Base-by-base conservation (phyloP, 2,329 filamentous ascomycete genomes). In the Cladosporium velox region DNA sequence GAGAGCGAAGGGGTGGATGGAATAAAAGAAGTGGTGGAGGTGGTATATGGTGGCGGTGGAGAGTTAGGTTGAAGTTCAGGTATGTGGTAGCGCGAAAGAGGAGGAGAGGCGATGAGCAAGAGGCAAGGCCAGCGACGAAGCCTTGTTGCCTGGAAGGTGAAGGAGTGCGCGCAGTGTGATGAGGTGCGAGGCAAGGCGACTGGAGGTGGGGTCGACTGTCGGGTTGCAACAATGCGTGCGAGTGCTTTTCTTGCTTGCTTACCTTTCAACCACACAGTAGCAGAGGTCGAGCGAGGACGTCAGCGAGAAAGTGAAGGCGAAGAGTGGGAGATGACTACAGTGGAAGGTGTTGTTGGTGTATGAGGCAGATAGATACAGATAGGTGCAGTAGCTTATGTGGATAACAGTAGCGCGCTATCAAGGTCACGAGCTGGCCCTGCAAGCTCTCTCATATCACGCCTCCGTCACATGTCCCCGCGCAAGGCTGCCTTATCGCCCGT, bases 111-210 rank as follows among this genome's bases (percentile, higher is more conserved):
- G 41, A 47, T 24, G 41, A 47, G 41, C 41, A 47, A 47, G 41
- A 55, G 52, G 52, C 51, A 32, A 55, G 51, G 52, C 52, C 51
- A 34, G 14, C 14, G 51, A 32, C 52, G 32, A 30, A 55, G 52
- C 52, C 21, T 47, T 24, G 41, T 3, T 47, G 41, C 41, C 41
- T 47, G 41, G n/a, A 47, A 47, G 41, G 41, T 24, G 41, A 12
- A 47, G 10, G 41, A 21, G 38, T 14, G 38, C 38, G 38, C 38
- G 18, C 18, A 44, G 41, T 21, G 41, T 47, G 41, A 47, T 47
- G 41, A 47, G 41, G 41, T 47, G 41, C 41, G n/a, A 47, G 41
- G 41, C 41, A 47, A 47, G 41, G 41, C 41, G n/a, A 47, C 41
- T 8, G 30, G 30, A 44, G 38, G 41, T 21, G 41, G 41, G 41